Evolutionary conservation across 257 asterid genomes (phyloP).

Genomic region (Penstemon davidsonii): DNA sequence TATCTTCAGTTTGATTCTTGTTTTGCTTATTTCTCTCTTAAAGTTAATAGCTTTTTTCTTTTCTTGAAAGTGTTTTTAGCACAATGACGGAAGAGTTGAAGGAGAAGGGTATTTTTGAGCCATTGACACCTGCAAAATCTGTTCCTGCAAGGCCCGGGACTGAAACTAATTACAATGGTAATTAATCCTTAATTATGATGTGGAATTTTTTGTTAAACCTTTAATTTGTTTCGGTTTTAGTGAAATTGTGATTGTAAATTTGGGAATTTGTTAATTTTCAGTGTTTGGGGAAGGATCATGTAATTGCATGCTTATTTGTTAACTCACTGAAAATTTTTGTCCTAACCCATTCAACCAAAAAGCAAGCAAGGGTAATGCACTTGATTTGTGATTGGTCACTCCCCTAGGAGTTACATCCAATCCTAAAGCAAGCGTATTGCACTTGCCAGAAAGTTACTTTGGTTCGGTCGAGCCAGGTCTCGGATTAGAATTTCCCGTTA

Average conservation of each 20-base stretch:
- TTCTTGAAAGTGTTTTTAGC: neutral
- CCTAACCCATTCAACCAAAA: no score
- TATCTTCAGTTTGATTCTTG: slow-evolving; percentile 9
- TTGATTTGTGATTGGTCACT: no score
- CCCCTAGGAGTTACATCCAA: no score
- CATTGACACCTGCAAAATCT: slow-evolving; percentile 27
- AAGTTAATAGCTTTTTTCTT: slow-evolving; percentile 2
- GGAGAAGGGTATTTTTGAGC: slow-evolving; percentile 22
- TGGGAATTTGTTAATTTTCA: neutral
- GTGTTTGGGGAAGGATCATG: neutral
- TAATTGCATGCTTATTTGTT: neutral
- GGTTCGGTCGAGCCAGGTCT: no score
- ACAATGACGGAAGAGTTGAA: slow-evolving; percentile 12
- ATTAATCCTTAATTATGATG: slow-evolving; percentile 3
- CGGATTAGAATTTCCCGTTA: no score
- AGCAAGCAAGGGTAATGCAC: no score
- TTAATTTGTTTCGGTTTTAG: slow-evolving; percentile 1
- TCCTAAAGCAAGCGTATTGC: no score
- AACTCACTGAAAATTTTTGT: neutral
- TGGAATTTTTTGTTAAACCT: neutral
- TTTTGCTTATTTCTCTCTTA: slow-evolving; percentile 4
- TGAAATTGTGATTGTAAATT: neutral
- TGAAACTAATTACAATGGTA: neutral
- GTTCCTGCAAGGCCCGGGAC: neutral
- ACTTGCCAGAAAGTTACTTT: no score